Percentiles rank a stretch among this genome's conserved stretches.
These are phyloP conservation scores for Nepenthes alata DNA, from an alignment of 179 eudicot genomes.

Conservation along the genomic window DNA sequence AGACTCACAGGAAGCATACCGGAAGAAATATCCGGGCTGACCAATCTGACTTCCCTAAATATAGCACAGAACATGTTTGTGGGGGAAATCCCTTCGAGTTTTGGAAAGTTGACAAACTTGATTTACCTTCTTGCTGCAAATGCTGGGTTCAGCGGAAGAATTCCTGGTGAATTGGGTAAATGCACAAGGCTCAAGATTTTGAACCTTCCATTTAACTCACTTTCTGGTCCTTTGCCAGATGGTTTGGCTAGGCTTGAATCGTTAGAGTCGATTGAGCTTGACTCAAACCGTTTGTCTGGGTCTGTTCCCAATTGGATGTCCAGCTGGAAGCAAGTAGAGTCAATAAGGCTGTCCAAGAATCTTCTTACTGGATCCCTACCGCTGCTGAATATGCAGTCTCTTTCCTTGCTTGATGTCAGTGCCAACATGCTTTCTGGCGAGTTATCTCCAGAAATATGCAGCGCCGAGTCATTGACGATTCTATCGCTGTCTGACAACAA, in stretches of 20 bases:
- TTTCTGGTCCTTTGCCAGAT: conserved; percentile 62
- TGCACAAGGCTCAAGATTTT: conserved; percentile 58
- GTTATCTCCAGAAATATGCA: conserved; percentile 51
- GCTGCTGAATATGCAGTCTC: conserved; percentile 37
- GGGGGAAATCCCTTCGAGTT: conserved; percentile 56
- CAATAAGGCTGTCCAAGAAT: conserved; percentile 48
- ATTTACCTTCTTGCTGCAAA: conserved; percentile 42
- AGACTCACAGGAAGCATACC: conserved; percentile 52
- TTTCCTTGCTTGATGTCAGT: conserved; percentile 36
- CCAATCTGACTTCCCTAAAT: conserved; percentile 41
- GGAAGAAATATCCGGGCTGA: conserved; percentile 44
- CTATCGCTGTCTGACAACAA: conserved; percentile 52
- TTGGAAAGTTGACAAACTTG: conserved; percentile 54
- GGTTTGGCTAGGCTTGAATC: conserved; percentile 53
- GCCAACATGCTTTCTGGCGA: conserved; percentile 67
- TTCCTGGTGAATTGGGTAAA: conserved; percentile 63
- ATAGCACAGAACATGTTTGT: conserved; percentile 55
- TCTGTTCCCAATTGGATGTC: conserved; percentile 63
- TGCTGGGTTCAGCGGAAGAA: conserved; percentile 57
- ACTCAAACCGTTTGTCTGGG: conserved; percentile 54
- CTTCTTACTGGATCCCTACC: conserved; percentile 50
- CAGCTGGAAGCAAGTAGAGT: conserved; percentile 48
- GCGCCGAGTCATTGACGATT: conserved; percentile 22
- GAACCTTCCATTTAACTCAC: conserved; percentile 52
- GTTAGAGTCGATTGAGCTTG: conserved; percentile 36